These are phyloP conservation scores for Entophlyctis luteolus DNA, from an alignment of 192 early-diverging fungal species.

Conservation along the genomic window DNA sequence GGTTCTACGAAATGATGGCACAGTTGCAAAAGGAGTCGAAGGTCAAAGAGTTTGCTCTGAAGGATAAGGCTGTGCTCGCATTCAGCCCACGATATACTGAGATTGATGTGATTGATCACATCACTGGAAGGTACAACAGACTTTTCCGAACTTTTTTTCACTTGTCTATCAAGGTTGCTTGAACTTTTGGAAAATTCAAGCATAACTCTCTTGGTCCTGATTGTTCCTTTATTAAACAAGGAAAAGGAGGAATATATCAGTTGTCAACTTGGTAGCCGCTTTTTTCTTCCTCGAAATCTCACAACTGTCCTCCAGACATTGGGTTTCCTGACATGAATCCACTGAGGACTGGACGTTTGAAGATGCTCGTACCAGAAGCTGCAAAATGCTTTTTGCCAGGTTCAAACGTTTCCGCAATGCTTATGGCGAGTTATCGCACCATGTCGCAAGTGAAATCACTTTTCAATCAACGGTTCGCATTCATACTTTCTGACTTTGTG, in stretches of 20 bases:
- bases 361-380: conserved; percentile 1
- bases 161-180: conserved; percentile 5
- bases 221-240: conserved; percentile 2
- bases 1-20: conserved; percentile 15
- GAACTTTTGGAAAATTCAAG: conserved; percentile 4
- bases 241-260: conserved; percentile 22
- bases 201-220: conserved; percentile 4
- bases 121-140: conserved; percentile 14
- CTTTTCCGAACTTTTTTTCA: background rate
- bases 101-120: conserved; percentile 10
- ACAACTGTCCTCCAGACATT: background rate
- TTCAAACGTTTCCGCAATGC: conserved; percentile 12
- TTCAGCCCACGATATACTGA: conserved; percentile 5
- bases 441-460: conserved; percentile 18
- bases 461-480: background rate
- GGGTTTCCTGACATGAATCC: conserved; percentile 24
- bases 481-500: conserved; percentile 20
- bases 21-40: conserved; percentile 8
- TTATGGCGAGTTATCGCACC: conserved; percentile 5
- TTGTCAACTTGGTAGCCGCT: conserved; percentile 13
- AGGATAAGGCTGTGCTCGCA: conserved; percentile 7
- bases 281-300: conserved; percentile 2
- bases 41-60: background rate
- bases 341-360: conserved; percentile 14
- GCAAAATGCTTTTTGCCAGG: conserved; percentile 14